phyloP scores from a whole-genome alignment of 257 asterid genomes.

The Scutellaria galericulata region DNA sequence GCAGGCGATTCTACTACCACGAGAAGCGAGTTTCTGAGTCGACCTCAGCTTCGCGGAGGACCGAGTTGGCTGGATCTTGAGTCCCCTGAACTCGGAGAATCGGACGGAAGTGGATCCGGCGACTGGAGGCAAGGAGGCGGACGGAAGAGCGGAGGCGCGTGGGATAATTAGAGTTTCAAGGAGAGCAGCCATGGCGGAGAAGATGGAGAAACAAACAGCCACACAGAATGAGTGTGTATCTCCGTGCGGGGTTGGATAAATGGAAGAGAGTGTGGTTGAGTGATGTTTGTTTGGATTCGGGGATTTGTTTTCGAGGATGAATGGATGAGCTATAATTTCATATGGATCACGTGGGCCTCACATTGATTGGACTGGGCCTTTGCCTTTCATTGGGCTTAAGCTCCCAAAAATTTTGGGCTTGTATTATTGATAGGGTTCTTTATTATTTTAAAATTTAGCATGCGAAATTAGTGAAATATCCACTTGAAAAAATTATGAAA shows the following conservation, averaged over 20 bases:
- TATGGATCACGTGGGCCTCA: slow-evolving; percentile 48
- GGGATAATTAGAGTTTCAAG: slow-evolving; percentile 72
- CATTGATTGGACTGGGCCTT: slow-evolving; percentile 1
- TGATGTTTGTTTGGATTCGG: slow-evolving; percentile 37
- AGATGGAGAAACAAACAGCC: slow-evolving; percentile 1
- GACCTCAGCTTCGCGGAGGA: slow-evolving; percentile 51
- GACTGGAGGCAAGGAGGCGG: slow-evolving; percentile 54
- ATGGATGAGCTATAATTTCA: slow-evolving; percentile 40
- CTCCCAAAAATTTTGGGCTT: background rate
- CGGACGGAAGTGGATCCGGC: slow-evolving; percentile 54
- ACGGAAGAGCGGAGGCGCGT: slow-evolving; percentile 63
- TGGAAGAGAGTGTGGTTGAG: slow-evolving; percentile 36
- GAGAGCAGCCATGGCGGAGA: slow-evolving; percentile 64
- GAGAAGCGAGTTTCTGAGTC: slow-evolving; percentile 43
- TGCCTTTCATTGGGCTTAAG: background rate
- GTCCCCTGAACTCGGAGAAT: slow-evolving; percentile 65
- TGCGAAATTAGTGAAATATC: too few relatives aligned
- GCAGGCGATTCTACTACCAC: slow-evolving; percentile 67
- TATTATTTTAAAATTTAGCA: too few relatives aligned
- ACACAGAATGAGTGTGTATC: slow-evolving; percentile 28
- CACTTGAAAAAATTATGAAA: too few relatives aligned
- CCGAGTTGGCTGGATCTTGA: slow-evolving; percentile 63
- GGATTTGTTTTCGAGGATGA: slow-evolving; percentile 12
- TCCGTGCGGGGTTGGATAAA: slow-evolving; percentile 38
- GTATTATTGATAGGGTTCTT: background rate